Evolutionary conservation across 1,284 basidiomycete species (phyloP), one percentile per base, ranked within the genome.

Genomic region (Stygiomarasmius scandens): DNA sequence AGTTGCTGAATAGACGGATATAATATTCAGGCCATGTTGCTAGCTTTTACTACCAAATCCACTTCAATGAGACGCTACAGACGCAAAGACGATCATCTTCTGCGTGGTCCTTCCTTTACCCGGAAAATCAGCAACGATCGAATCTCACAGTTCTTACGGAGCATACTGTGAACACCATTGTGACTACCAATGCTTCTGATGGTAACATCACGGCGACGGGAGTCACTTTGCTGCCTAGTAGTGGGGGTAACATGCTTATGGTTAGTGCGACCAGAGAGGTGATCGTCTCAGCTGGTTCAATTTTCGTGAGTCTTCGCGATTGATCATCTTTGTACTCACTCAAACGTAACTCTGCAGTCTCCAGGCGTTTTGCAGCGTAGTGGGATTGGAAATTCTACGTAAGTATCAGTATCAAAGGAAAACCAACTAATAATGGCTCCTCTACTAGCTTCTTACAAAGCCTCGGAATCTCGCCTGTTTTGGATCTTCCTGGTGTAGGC

Each of bases 51-150:
- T 27, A 58, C 12, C 54, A 58, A n/a, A 58, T 61, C n/a, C 60
- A 61, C 53, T 61, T 61, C 34, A 61, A 61, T 46, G 50, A 56
- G 20, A 58, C 60, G 2, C 12, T 61, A 22, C 51, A 61, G 41
- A 52, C 29, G 1, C 51, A 58, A n/a, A 3, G 50, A 38, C 50
- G 50, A 9, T 52, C 50, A 20, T 52, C 34, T 12, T 52, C 22
- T 14, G 50, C 50, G 14, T 52, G 50, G 48, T 49, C 48, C 6
- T 49, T 29, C 29, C 48, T 49, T 6, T 49, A 49, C 19, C 48
- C 48, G n/a, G 25, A 49, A 29, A 29, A 25, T 25, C 48, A 49
- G 32, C 48, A 49, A 32, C 25, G 48, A 22, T 14, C 48, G 16
- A 32, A 32, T 29, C 48, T 49, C 9, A 49, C 48, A 25, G 48